Evolutionary conservation across 345 rosid genomes (phyloP), one percentile per base, ranked within the genome.

Genomic region (Ailanthus altissimus): DNA sequence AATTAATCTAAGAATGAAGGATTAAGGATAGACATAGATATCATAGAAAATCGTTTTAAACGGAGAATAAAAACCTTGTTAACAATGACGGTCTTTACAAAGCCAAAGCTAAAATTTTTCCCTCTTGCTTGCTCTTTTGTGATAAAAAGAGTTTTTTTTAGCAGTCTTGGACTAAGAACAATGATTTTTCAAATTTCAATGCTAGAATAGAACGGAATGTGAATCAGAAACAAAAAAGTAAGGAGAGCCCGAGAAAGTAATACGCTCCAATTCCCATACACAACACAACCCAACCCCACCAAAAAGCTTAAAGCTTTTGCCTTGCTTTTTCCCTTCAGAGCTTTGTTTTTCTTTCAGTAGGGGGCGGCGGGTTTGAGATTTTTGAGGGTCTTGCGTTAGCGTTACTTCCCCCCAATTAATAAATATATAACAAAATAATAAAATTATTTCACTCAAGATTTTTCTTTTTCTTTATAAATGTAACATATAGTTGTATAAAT

Each of bases 71-170:
- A 75, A 75, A 79, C 78, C 74, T 79, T 46, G 82, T 74, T 60
- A 12, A 70, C 74, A 68, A 79, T 74, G 82, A 53, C 82, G 82
- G 78, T 74, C 26, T 45, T 68, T 60, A 59, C 82, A 68, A 79
- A 32, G 78, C 16, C 14, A 8, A 64, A 54, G 38, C 38, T 54
- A 18, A 18, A 10, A 6, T 10, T n/a, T 10, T n/a, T 54, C n/a
- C 23, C 59, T 20, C 8, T 53, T 51, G 23, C 43, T 20, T 51
- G 42, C 12, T 46, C 12, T 46, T 20, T 3, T 32, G 38, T 32
- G 38, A 32, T 32, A 3, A 32, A 32, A 3, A n/a, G n/a, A n/a
- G n/a, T n/a, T 32, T 32, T 32, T 32, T 23, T 26, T 53, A 53
- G 58, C 58, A 56, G 38, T 40, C 21, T 25, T 71, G 23, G 75